phyloP scores from a whole-genome alignment of 2,329 filamentous ascomycete genomes.

The Dactylellina cionopaga region DNA sequence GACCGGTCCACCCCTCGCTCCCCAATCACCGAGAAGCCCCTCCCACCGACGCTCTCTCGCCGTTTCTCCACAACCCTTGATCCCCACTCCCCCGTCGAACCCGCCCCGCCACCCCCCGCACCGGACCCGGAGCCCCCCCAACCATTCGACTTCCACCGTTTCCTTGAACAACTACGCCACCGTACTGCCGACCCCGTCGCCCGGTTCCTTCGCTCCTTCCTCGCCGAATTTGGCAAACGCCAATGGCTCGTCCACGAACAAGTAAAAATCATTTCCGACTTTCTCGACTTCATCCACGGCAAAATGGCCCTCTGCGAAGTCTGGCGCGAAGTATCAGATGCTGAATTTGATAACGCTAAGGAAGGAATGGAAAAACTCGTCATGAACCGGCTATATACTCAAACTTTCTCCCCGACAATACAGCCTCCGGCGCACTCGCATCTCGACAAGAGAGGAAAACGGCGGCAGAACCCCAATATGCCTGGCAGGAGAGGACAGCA shows the following conservation, averaged over 20 bases:
- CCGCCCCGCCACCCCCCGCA: constrained; percentile 65
- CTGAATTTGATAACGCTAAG: constrained; percentile 96
- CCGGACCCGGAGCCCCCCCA: constrained; percentile 65
- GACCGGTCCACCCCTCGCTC: constrained; percentile 19
- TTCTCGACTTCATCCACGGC: constrained; percentile 93
- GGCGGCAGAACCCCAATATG: constrained; percentile 15
- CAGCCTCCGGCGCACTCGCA: constrained; percentile 77
- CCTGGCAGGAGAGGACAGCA: constrained; percentile 93
- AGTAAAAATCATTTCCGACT: constrained; percentile 98
- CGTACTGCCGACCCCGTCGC: constrained; percentile 98
- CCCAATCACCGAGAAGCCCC: constrained; percentile 21
- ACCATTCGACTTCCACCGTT: constrained; percentile 96
- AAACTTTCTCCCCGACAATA: constrained; percentile 96
- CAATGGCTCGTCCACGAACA: constrained; percentile 99
- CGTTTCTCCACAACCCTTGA: constrained; percentile 47
- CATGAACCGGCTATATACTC: constrained; percentile 95
- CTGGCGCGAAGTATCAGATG: constrained; percentile 93
- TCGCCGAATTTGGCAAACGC: constrained; percentile 93
- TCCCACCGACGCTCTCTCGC: constrained; percentile 35
- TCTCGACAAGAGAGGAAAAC: constrained; percentile 75
- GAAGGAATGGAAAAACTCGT: constrained; percentile 99
- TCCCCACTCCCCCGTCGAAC: constrained; percentile 35
- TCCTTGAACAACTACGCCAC: constrained; percentile 93
- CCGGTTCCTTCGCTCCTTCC: constrained; percentile 91
- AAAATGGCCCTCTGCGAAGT: constrained; percentile 98